Evolutionary conservation across 768 basidiomycete genomes (phyloP).

Genomic region (Lactarius akahatsu): DNA sequence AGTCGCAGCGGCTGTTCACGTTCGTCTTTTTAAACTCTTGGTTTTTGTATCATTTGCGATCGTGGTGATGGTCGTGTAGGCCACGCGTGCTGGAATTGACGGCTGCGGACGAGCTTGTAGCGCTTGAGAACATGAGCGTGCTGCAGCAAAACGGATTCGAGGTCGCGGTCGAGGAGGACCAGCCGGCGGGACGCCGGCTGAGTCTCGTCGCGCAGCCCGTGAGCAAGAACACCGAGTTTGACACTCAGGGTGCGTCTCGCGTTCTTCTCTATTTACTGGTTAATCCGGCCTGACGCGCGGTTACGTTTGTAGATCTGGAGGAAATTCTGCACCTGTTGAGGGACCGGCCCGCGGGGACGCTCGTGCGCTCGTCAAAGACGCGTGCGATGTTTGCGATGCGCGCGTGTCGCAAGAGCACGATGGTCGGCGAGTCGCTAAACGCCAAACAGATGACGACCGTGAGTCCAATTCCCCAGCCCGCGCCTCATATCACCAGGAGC

Average conservation of each 20-base stretch:
- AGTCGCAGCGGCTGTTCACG: constrained; percentile 83
- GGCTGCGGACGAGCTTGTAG: constrained; percentile 85
- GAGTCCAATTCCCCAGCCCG: constrained; percentile 3
- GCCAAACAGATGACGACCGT: constrained; percentile 75
- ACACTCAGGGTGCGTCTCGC: constrained; percentile 65
- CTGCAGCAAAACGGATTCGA: constrained; percentile 90
- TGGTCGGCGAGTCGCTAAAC: constrained; percentile 88
- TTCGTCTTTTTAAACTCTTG: constrained; percentile 38
- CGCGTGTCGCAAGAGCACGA: constrained; percentile 94
- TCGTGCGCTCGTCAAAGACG: constrained; percentile 91
- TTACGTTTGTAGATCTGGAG: constrained; percentile 66
- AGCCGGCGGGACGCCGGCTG: constrained; percentile 46
- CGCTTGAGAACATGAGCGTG: constrained; percentile 82
- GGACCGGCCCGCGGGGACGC: constrained; percentile 71
- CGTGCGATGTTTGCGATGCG: constrained; percentile 95
- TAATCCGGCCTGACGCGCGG: constrained; percentile 5
- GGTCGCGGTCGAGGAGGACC: constrained; percentile 53
- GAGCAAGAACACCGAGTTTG: constrained; percentile 89
- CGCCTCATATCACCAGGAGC: constrained; percentile 1
- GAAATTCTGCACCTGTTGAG: constrained; percentile 86
- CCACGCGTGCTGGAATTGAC: constrained; percentile 78
- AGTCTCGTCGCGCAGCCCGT: constrained; percentile 80
- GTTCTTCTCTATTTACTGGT: not conserved
- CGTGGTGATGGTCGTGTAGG: constrained; percentile 41
- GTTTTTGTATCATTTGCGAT: not conserved